Evolutionary conservation across 2,329 filamentous ascomycete genomes (phyloP), one percentile per base, ranked within the genome.

Genomic region (Didymellaceae sp.): DNA sequence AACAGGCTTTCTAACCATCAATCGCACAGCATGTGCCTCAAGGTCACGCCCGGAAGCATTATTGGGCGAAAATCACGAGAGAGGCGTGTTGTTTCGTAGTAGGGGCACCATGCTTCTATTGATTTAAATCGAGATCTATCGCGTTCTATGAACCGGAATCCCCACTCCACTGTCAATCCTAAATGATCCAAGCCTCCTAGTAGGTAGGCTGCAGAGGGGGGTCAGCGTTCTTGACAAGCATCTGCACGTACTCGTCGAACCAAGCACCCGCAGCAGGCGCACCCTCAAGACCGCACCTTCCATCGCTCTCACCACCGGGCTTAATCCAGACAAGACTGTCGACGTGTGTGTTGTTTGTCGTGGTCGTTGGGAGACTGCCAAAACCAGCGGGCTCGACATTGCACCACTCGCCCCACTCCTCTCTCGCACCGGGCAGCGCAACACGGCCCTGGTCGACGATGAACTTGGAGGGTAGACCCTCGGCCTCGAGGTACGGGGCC

Each of bases 291-390:
- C 65, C 65, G 26, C 65, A 68, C 6, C 31, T 21, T 7, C 65
- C 65, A 32, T 68, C 65, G 24, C 61, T 65, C 54, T 68, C 65
- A 17, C 65, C 65, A 40, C 65, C 65, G 6, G 65, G 65, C 56
- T 68, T 68, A 44, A 66, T 63, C 65, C 65, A 68, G 4, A 68
- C 65, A n/a, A 68, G 34, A 22, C 61, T 64, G 37, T 68, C 65
- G 5, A 66, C 55, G n/a, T 58, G 51, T 4, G 61, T 57, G 50
- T 64, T 66, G 38, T 64, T 58, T 24, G 42, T 59, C 32, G 52
- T 45, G 22, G 55, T 46, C 1, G 57, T 58, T 14, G 65, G 65
- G 0, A 51, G 34, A 0, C 42, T 14, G 9, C 65, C 65, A 31
- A 62, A 68, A 6, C 63, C 63, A n/a, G 57, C 34, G 14, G 63